Conservation (phyloP, 768 basidiomycete genomes). For the Multifurca ochricompacta region DNA sequence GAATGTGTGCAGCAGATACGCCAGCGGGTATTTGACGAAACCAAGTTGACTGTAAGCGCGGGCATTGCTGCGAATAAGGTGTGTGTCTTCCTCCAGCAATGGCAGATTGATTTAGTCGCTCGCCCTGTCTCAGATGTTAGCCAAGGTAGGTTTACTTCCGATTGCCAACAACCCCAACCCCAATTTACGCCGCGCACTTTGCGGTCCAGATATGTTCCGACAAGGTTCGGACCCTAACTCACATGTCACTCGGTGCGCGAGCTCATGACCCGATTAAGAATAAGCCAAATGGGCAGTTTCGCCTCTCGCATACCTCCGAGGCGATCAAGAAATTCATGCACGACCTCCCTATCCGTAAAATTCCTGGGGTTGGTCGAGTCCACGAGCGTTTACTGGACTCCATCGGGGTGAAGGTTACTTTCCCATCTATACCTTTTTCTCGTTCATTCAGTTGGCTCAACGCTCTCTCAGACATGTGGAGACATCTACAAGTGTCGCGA, state of each 20-base stretch:
- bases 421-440: neutral
- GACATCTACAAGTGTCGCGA: slow-evolving; percentile 78
- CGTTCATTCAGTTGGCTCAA: neutral
- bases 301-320: slow-evolving; percentile 55
- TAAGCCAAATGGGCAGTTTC: slow-evolving; percentile 91
- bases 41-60: slow-evolving; percentile 84
- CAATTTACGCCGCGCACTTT: neutral
- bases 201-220: slow-evolving; percentile 78
- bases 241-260: neutral
- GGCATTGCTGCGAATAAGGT: slow-evolving; percentile 96
- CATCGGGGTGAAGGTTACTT: slow-evolving; percentile 68
- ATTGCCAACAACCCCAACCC: neutral
- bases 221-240: slow-evolving; percentile 39
- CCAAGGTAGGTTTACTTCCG: slow-evolving; percentile 54
- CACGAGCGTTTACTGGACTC: slow-evolving; percentile 82
- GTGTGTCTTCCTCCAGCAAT: slow-evolving; percentile 23
- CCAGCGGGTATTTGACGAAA: slow-evolving; percentile 62
- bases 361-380: slow-evolving; percentile 88
- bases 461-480: slow-evolving; percentile 61
- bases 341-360: slow-evolving; percentile 74
- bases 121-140: slow-evolving; percentile 57
- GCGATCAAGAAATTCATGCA: slow-evolving; percentile 70
- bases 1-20: slow-evolving; percentile 79
- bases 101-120: neutral
- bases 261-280: slow-evolving; percentile 40